These are phyloP conservation scores for Penicillium bialowiezense DNA, from an alignment of 495 filamentous ascomycete genomes.

Conservation along the genomic window DNA sequence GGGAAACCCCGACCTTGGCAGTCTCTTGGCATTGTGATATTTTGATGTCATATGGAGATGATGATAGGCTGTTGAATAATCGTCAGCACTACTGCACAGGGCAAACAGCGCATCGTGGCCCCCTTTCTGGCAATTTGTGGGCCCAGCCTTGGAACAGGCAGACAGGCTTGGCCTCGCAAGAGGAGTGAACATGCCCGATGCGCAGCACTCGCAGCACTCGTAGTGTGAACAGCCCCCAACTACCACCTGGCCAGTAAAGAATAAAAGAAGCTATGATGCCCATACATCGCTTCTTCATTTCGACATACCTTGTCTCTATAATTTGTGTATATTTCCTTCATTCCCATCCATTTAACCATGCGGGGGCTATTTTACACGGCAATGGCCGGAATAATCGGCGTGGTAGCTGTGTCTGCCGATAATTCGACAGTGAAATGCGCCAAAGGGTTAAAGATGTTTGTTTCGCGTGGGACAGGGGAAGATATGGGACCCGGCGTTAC, in stretches of 20 bases:
- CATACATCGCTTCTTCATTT: background rate
- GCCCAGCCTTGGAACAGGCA: background rate
- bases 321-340: background rate
- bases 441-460: slow-evolving; percentile 2
- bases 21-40: background rate
- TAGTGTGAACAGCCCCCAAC: no score
- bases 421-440: background rate
- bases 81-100: background rate
- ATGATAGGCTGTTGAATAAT: background rate
- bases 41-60: no score
- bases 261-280: background rate
- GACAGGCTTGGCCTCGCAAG: background rate
- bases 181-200: background rate
- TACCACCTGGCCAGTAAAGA: no score
- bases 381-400: background rate
- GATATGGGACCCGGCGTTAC: background rate
- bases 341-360: background rate
- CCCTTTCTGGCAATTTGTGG: background rate
- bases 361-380: background rate
- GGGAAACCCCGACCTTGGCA: background rate
- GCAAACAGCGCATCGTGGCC: background rate
- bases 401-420: background rate
- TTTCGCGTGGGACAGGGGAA: slow-evolving; percentile 1
- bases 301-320: background rate
- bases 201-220: no score